A percentile compares a stretch with the other conserved stretches of the same genome.
Evolutionary conservation across 805 yeast species (phyloP).

Genomic region (Kluyveromyces lactis): DNA sequence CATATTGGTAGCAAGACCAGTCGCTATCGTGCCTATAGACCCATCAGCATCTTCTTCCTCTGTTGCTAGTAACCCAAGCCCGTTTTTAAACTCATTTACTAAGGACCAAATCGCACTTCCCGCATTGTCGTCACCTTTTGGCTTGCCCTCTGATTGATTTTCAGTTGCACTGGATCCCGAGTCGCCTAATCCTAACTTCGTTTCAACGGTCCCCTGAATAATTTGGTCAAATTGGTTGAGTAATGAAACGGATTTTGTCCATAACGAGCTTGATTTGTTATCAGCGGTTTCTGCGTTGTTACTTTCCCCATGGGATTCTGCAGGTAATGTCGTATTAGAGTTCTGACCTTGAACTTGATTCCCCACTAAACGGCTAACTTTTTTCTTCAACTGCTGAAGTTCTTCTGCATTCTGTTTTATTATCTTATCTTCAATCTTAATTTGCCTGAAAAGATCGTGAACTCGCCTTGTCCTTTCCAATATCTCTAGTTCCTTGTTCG

Average conservation of each 20-base stretch:
- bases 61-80: conserved; percentile 27
- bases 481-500: conserved; percentile 60
- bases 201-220: conserved; percentile 59
- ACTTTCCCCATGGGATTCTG: too few species aligned
- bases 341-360: background rate
- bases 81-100: conserved; percentile 40
- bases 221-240: conserved; percentile 62
- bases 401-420: conserved; percentile 35
- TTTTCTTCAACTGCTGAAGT: conserved; percentile 26
- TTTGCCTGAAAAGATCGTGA: conserved; percentile 37
- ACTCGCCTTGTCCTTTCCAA: conserved; percentile 55
- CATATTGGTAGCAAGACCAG: too few species aligned
- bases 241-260: conserved; percentile 50
- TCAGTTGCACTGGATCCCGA: background rate
- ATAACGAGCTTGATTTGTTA: conserved; percentile 23
- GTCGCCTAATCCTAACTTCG: conserved; percentile 32
- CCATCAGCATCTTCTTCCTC: conserved; percentile 18
- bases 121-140: background rate
- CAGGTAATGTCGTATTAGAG: background rate
- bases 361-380: conserved; percentile 23
- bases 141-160: background rate
- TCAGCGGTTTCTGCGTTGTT: background rate
- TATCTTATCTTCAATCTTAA: conserved; percentile 42
- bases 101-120: conserved; percentile 39
- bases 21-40: background rate